Evolutionary conservation across 371 early-diverging fungal genomes (phyloP).

Genomic region (Mucor lusitanicus): DNA sequence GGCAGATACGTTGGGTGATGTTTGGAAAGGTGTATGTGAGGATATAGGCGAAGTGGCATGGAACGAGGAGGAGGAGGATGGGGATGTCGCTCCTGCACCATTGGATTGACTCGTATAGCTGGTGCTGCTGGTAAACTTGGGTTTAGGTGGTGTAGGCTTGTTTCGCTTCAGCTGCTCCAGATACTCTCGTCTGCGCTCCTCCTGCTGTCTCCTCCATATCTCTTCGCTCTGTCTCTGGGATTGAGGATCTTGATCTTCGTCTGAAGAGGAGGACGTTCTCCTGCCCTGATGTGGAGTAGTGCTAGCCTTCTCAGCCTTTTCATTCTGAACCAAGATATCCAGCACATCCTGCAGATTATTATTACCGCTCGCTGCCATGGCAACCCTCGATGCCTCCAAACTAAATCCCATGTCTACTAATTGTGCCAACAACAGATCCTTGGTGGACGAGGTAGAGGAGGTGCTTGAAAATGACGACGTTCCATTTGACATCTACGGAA

Average conservation of each 20-base stretch:
- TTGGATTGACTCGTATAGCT: neutral
- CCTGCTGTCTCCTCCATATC: conserved; percentile 48
- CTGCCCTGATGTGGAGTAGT: neutral
- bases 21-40: neutral
- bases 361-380: conserved; percentile 59
- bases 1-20: neutral
- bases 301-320: conserved; percentile 20
- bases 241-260: conserved; percentile 35
- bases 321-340: conserved; percentile 65
- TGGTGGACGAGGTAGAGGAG: neutral
- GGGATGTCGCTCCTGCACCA: neutral
- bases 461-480: neutral
- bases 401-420: conserved; percentile 81
- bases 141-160: conserved; percentile 15
- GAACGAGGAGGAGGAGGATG: neutral
- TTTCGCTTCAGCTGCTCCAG: conserved; percentile 13
- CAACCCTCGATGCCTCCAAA: conserved; percentile 58
- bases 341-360: conserved; percentile 65
- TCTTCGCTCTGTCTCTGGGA: conserved; percentile 62
- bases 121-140: neutral
- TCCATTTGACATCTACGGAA: neutral
- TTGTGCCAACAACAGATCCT: conserved; percentile 55
- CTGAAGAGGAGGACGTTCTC: neutral
- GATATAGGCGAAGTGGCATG: neutral
- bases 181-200: conserved; percentile 20